phyloP scores from a whole-genome alignment of 768 basidiomycete species.

The Rubroboletus pulcherrimus region DNA sequence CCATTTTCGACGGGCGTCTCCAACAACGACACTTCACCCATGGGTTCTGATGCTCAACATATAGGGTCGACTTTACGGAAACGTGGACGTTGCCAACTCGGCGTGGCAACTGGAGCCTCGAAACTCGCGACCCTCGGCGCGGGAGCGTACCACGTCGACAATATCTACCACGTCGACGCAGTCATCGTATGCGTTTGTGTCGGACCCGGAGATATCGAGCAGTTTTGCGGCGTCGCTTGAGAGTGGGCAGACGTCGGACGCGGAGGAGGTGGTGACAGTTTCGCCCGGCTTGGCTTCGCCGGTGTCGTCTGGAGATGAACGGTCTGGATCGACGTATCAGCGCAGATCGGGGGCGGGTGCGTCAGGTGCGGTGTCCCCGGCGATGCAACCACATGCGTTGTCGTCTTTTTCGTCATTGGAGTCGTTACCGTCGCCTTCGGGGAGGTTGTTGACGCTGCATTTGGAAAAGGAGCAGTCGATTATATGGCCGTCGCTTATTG shows the following conservation, averaged over 20 bases:
- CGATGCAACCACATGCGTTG: conserved; percentile 47
- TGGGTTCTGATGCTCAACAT: neutral
- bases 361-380: conserved; percentile 58
- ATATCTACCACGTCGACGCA: conserved; percentile 72
- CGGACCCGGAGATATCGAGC: conserved; percentile 83
- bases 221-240: conserved; percentile 82
- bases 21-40: neutral
- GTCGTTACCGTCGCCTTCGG: conserved; percentile 57
- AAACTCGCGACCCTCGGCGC: conserved; percentile 43
- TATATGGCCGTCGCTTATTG: conserved; percentile 80
- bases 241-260: conserved; percentile 67
- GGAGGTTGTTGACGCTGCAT: conserved; percentile 73
- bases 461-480: conserved; percentile 75
- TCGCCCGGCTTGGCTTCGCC: conserved; percentile 66
- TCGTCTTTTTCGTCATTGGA: conserved; percentile 82
- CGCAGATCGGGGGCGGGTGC: conserved; percentile 26
- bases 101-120: conserved; percentile 82
- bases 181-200: conserved; percentile 78
- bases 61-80: conserved; percentile 72
- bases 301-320: conserved; percentile 55
- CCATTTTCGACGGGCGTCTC: neutral
- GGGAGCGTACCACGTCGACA: conserved; percentile 74
- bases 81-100: conserved; percentile 61
- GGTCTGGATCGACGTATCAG: conserved; percentile 18
- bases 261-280: conserved; percentile 53